Evolutionary conservation across 73 alveolate genomes (phyloP).

Genomic region (Paramecium octaurelia): DNA sequence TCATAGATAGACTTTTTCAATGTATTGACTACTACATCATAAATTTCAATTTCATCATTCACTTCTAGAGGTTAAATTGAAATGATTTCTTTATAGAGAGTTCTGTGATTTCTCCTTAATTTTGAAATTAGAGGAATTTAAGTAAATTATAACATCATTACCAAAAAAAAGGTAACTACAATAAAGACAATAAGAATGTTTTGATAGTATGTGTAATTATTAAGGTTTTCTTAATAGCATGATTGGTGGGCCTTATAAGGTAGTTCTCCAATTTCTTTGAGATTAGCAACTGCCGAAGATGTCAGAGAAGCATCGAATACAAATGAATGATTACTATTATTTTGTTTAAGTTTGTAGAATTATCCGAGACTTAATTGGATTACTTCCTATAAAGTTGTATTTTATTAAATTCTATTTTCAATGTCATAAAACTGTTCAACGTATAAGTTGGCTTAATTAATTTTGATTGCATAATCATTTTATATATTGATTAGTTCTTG

Average conservation of each 20-base stretch:
- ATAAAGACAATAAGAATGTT: neutral
- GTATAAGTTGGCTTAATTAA: neutral
- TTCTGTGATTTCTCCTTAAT: neutral
- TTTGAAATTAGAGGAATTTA: neutral
- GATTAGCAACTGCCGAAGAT: neutral
- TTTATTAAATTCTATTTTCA: neutral
- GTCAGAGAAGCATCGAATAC: neutral
- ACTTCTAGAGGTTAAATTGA: neutral
- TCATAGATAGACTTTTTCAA: neutral
- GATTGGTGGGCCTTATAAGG: neutral
- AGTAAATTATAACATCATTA: neutral
- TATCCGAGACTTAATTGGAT: neutral
- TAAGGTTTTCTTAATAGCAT: neutral
- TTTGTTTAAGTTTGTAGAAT: neutral
- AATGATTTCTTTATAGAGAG: neutral
- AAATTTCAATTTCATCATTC: neutral
- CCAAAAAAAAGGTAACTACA: neutral
- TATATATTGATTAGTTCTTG: neutral
- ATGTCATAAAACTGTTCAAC: neutral
- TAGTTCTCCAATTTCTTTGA: neutral
- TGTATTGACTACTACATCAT: neutral
- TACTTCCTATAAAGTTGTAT: neutral
- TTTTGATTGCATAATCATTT: neutral
- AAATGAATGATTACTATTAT: neutral
- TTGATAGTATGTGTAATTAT: neutral